These are phyloP conservation scores for Juglanconis juglandina DNA, from an alignment of 2,329 filamentous ascomycete genomes.

Conservation along the genomic window DNA sequence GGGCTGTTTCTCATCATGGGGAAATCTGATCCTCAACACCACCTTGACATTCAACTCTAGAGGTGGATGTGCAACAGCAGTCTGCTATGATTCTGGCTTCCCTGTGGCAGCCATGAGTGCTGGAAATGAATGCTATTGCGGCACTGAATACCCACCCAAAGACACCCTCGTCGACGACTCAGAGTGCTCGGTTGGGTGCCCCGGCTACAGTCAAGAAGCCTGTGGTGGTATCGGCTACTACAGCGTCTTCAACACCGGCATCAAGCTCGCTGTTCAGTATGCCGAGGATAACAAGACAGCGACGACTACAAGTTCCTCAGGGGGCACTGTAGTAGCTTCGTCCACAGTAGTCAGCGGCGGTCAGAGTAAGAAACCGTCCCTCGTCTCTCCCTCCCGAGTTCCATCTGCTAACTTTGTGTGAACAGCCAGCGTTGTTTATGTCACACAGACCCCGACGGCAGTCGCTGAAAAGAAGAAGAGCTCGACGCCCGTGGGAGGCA, in stretches of 20 bases:
- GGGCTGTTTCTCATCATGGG: constrained; percentile 48
- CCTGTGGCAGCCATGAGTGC: constrained; percentile 61
- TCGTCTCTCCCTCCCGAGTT: neutral
- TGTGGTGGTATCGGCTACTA: constrained; percentile 54
- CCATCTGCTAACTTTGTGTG: neutral
- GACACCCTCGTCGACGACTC: constrained; percentile 50
- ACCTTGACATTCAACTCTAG: constrained; percentile 33
- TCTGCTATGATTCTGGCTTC: constrained; percentile 41
- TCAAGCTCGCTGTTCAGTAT: constrained; percentile 37
- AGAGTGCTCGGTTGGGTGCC: constrained; percentile 64
- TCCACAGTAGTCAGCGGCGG: constrained; percentile 14
- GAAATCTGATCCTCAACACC: constrained; percentile 32
- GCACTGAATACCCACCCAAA: constrained; percentile 61
- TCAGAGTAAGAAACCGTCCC: constrained; percentile 3
- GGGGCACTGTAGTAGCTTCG: constrained; percentile 12
- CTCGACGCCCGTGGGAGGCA: constrained; percentile 71
- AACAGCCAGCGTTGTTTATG: constrained; percentile 22
- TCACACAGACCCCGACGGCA: constrained; percentile 27
- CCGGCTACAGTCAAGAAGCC: constrained; percentile 56
- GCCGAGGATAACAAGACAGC: constrained; percentile 25
- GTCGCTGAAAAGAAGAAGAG: constrained; percentile 25
- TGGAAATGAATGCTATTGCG: constrained; percentile 69
- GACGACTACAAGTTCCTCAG: constrained; percentile 22
- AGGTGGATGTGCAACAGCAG: constrained; percentile 37
- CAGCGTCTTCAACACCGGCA: constrained; percentile 50